These are phyloP conservation scores for Urochloa ruziziensis DNA, from an alignment of 176 grass and related monocot species.

Conservation along the genomic window DNA sequence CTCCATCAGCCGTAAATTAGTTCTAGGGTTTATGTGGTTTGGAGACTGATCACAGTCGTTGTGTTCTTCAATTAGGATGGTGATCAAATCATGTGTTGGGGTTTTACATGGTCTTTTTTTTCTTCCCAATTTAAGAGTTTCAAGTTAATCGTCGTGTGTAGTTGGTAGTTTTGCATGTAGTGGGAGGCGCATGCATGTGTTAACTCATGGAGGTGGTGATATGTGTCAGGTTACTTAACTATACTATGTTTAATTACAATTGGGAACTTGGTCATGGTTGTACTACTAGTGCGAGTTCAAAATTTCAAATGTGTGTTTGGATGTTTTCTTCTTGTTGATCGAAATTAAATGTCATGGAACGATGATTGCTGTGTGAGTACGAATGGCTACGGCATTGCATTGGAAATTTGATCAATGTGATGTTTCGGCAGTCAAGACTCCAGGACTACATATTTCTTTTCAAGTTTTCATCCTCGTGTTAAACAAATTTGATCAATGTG, in stretches of 20 bases:
- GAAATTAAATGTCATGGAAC: background rate
- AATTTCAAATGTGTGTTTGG: background rate
- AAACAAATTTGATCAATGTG: too few species aligned
- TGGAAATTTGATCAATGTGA: background rate
- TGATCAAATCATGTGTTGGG: background rate
- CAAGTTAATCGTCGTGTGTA: constrained; percentile 26
- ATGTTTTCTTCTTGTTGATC: background rate
- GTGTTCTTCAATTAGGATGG: constrained; percentile 40
- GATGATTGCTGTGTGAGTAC: background rate
- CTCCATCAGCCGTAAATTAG: constrained; percentile 16
- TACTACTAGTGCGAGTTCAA: background rate
- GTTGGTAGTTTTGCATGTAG: constrained; percentile 30
- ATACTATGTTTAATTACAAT: constrained; percentile 63
- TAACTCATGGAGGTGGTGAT: constrained; percentile 43
- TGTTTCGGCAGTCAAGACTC: background rate
- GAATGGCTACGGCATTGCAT: background rate
- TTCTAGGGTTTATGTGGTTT: constrained; percentile 34
- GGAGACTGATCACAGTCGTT: constrained; percentile 3
- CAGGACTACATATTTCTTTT: background rate
- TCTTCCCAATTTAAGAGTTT: background rate
- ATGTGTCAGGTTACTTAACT: constrained; percentile 50
- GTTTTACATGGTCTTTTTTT: constrained; percentile 27
- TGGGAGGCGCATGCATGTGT: constrained; percentile 26
- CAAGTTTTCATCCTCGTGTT: too few species aligned
- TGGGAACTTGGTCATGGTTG: constrained; percentile 29